Evolutionary conservation across 2,329 filamentous ascomycete genomes (phyloP), one percentile per base, ranked within the genome.

Genomic region (Aspergillus carbonarius): DNA sequence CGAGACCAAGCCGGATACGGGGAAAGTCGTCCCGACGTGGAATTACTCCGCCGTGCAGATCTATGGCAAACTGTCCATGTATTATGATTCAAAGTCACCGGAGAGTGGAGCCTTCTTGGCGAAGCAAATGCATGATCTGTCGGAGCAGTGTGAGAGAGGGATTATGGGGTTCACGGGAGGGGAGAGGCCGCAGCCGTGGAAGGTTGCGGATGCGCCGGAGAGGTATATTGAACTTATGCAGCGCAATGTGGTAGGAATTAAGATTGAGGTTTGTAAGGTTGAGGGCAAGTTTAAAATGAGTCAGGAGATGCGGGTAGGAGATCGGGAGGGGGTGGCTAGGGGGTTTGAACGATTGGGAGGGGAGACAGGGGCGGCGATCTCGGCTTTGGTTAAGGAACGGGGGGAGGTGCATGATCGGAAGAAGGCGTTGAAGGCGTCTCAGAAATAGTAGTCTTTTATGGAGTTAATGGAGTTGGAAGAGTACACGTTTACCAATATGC

Each of bases 271-370:
- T n/a, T n/a, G 27, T 46, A 6, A 46, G 17, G 2, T 15, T 12
- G 2, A 25, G 20, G 42, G 42, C 20, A 46, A 46, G 23, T 46
- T 25, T 13, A 46, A 46, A 13, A 46, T 35, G 86, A 87, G 83
- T 63, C 86, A 88, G 72, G 86, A 88, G 65, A 77, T 81, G 78
- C 59, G 70, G 0, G 65, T 70, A 1, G 84, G 78, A 0, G 86
- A 88, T 65, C 70, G 79, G 0, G 71, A 82, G 15, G 86, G 87
- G 0, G 82, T 88, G 0, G 73, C 86, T 5, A 67, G 81, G 5
- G 87, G 87, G 0, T 88, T 90, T 60, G 73, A 74, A 35, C 66
- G 57, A 5, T 46, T 84, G 57, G 75, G 72, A 0, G 75, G 75
- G 1, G 78, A 80, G 25, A 62, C 72, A 17, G 79, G 73, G 0